Conservation (phyloP, 2,329 filamentous ascomycete species). For the Colletotrichum karsti region DNA sequence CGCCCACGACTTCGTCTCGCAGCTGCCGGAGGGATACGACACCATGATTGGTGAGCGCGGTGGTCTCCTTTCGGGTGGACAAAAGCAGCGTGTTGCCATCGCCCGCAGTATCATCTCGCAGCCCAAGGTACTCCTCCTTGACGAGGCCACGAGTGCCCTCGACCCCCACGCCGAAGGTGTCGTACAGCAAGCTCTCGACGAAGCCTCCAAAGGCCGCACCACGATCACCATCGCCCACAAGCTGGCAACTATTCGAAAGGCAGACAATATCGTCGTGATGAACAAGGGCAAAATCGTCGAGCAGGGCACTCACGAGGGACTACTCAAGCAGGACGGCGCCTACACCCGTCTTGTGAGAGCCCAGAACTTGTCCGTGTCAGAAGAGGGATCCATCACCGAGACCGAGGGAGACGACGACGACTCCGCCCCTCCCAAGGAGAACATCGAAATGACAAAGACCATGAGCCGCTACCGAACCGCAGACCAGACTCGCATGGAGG, state of each 20-base stretch:
- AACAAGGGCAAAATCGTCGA: slow-evolving; percentile 65
- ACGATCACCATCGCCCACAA: slow-evolving; percentile 72
- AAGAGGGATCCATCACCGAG: slow-evolving; percentile 30
- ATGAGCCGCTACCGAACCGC: slow-evolving; percentile 40
- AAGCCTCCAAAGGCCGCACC: slow-evolving; percentile 62
- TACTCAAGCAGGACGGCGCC: slow-evolving; percentile 54
- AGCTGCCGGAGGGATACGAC: slow-evolving; percentile 60
- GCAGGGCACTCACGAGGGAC: slow-evolving; percentile 65
- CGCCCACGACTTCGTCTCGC: slow-evolving; percentile 55
- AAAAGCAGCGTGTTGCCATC: slow-evolving; percentile 72
- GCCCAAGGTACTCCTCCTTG: slow-evolving; percentile 66
- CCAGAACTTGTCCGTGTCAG: slow-evolving; percentile 43
- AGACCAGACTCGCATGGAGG: slow-evolving; percentile 40
- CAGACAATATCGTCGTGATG: slow-evolving; percentile 72
- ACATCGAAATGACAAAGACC: slow-evolving; percentile 37
- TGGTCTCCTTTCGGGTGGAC: slow-evolving; percentile 69
- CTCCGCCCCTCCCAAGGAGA: neutral
- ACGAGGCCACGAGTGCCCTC: slow-evolving; percentile 71
- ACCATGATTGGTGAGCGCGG: slow-evolving; percentile 68
- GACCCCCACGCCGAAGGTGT: slow-evolving; percentile 51
- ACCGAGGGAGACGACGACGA: slow-evolving; percentile 35
- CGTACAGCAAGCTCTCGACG: slow-evolving; percentile 62
- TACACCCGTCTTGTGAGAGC: slow-evolving; percentile 61
- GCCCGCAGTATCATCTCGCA: slow-evolving; percentile 50
- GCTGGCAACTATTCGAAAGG: slow-evolving; percentile 63